A percentile compares a stretch with the other conserved stretches of the same genome.
These are phyloP conservation scores for Colletotrichum higginsianum DNA, from an alignment of 2,329 filamentous ascomycete species.

Conservation along the genomic window DNA sequence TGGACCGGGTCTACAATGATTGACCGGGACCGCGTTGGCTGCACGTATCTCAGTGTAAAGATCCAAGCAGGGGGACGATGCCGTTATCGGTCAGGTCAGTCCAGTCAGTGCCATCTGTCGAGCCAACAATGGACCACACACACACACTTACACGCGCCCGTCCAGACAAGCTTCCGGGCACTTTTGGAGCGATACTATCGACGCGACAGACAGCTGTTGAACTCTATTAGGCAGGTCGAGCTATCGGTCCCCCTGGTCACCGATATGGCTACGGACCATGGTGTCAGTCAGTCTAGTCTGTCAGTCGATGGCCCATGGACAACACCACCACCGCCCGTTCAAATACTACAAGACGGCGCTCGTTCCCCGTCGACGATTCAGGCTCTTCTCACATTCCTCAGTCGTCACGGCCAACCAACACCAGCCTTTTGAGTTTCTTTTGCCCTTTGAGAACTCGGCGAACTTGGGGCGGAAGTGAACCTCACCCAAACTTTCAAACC, in stretches of 20 bases:
- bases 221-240: constrained; percentile 39
- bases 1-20: background rate
- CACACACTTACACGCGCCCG: background rate
- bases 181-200: constrained; percentile 11
- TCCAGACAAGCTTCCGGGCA: constrained; percentile 29
- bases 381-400: background rate
- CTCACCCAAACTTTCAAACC: no score
- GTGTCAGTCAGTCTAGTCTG: no score
- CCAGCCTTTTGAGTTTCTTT: constrained; percentile 33
- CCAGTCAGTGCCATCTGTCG: constrained; percentile 5
- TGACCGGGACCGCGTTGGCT: no score
- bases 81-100: constrained; percentile 27
- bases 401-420: constrained; percentile 19
- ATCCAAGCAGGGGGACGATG: background rate
- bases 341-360: constrained; percentile 34
- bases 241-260: constrained; percentile 34
- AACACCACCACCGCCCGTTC: constrained; percentile 15
- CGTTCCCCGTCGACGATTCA: background rate
- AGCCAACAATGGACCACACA: constrained; percentile 18
- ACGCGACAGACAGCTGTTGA: background rate
- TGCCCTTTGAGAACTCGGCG: constrained; percentile 19
- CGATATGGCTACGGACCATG: constrained; percentile 27
- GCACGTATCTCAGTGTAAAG: background rate
- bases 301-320: background rate
- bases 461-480: constrained; percentile 26